Percentiles rank a stretch among this genome's conserved stretches.
Conservation (phyloP, 1,284 basidiomycete species). For the Athelia psychrophila region DNA sequence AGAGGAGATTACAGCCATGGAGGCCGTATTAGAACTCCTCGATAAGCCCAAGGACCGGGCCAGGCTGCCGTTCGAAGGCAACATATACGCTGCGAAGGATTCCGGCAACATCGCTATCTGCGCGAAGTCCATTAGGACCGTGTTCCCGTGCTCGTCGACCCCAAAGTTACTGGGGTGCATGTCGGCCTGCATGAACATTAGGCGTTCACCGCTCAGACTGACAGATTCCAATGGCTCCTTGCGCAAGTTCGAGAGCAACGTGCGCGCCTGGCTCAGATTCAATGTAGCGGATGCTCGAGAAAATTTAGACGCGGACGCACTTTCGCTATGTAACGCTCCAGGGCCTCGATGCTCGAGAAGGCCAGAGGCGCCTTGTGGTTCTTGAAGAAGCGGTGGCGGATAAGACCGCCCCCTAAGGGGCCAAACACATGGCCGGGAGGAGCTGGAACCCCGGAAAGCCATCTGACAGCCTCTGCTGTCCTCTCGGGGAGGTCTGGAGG, state of each 20-base stretch:
- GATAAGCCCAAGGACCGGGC: slow-evolving; percentile 3
- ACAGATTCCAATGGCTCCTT: slow-evolving; percentile 10
- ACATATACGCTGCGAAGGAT: slow-evolving; percentile 16
- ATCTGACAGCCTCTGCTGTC: slow-evolving; percentile 18
- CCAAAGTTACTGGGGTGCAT: slow-evolving; percentile 24
- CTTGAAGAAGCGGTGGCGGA: slow-evolving; percentile 22
- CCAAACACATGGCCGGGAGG: slow-evolving; percentile 18
- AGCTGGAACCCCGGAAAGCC: slow-evolving; percentile 19
- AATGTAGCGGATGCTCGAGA: slow-evolving; percentile 5
- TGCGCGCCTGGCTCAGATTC: slow-evolving; percentile 5
- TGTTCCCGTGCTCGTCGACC: slow-evolving; percentile 20
- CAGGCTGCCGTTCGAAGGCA: slow-evolving; percentile 2
- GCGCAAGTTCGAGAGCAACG: not conserved
- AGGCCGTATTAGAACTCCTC: slow-evolving; percentile 1
- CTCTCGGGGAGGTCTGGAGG: slow-evolving; percentile 12
- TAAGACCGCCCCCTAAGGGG: slow-evolving; percentile 16
- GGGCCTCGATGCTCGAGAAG: slow-evolving; percentile 19
- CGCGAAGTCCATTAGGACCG: slow-evolving; percentile 22
- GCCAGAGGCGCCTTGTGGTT: slow-evolving; percentile 18
- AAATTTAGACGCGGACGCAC: slow-evolving; percentile 16
- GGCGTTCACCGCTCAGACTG: slow-evolving; percentile 15
- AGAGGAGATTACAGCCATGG: slow-evolving; percentile 1
- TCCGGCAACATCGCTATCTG: slow-evolving; percentile 21
- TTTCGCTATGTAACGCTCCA: slow-evolving; percentile 20
- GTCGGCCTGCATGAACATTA: slow-evolving; percentile 27